These are phyloP conservation scores for Fomitiporia mediterranea DNA, from an alignment of 1,284 basidiomycete species.

Conservation along the genomic window DNA sequence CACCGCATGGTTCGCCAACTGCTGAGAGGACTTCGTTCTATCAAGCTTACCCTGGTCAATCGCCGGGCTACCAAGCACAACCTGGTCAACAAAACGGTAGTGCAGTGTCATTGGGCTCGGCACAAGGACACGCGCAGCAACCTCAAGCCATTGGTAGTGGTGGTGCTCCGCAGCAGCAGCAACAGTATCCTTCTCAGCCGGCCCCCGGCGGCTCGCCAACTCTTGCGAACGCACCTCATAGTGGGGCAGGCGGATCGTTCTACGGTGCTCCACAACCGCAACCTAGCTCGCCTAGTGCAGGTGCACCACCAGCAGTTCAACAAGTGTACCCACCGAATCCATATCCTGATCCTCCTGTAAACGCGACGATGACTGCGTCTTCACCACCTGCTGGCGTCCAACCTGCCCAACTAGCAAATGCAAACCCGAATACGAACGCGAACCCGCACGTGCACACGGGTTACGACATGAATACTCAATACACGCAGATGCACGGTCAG, in stretches of 20 bases:
- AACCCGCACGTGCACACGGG: background rate
- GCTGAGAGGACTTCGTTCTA: conserved; percentile 6
- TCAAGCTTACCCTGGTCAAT: conserved; percentile 7
- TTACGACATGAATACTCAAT: conserved; percentile 13
- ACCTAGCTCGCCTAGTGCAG: conserved; percentile 7
- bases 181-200: background rate
- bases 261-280: conserved; percentile 12
- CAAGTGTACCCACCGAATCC: conserved; percentile 19
- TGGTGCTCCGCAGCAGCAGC: conserved; percentile 2
- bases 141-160: background rate
- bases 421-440: background rate
- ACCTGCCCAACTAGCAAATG: too few relatives aligned
- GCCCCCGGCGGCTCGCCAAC: conserved; percentile 5
- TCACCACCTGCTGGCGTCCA: background rate
- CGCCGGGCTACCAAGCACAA: background rate
- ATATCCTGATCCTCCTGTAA: conserved; percentile 6
- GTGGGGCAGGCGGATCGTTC: conserved; percentile 8
- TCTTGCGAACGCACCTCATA: background rate
- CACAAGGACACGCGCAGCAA: conserved; percentile 6
- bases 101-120: background rate
- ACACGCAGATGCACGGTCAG: conserved; percentile 19
- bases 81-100: conserved; percentile 8
- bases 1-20: conserved; percentile 1
- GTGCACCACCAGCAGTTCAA: background rate
- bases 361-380: background rate